A percentile compares a stretch with the other conserved stretches of the same genome.
Conservation (phyloP, 441 rosid genomes). For the Bruguiera hainesii region DNA sequence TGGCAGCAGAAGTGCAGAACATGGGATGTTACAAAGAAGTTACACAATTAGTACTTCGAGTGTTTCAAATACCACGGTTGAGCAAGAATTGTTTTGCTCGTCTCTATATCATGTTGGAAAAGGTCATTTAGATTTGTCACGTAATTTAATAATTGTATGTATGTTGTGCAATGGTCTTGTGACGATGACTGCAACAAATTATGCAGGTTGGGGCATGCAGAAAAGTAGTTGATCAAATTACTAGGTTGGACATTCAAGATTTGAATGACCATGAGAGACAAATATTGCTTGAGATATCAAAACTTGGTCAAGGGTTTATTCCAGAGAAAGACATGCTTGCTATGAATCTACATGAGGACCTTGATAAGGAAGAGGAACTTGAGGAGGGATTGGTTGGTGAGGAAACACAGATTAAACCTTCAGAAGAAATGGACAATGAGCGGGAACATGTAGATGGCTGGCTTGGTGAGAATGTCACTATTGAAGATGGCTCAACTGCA, state of each 20-base stretch:
- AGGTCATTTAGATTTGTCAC: too few species aligned
- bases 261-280: slow-evolving; percentile 16
- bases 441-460: not conserved
- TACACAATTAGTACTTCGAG: too few species aligned
- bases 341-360: slow-evolving; percentile 4
- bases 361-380: slow-evolving; percentile 7
- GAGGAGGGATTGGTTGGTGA: not conserved
- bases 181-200: slow-evolving; percentile 1
- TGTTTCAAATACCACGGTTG: too few species aligned
- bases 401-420: not conserved
- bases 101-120: too few species aligned
- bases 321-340: slow-evolving; percentile 9
- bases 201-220: slow-evolving; percentile 22
- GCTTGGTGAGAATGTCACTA: slow-evolving; percentile 1
- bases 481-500: not conserved
- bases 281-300: slow-evolving; percentile 9
- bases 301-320: slow-evolving; percentile 15
- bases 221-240: slow-evolving; percentile 16
- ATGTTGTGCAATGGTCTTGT: not conserved
- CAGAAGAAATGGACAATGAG: not conserved
- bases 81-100: too few species aligned
- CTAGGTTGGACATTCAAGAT: slow-evolving; percentile 14
- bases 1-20: too few species aligned
- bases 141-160: too few species aligned
- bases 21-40: too few species aligned